A percentile compares a stretch with the other conserved stretches of the same genome.
These are phyloP conservation scores for Cyberlindnera mississippiensis DNA, from an alignment of 805 yeast genomes.

Conservation along the genomic window DNA sequence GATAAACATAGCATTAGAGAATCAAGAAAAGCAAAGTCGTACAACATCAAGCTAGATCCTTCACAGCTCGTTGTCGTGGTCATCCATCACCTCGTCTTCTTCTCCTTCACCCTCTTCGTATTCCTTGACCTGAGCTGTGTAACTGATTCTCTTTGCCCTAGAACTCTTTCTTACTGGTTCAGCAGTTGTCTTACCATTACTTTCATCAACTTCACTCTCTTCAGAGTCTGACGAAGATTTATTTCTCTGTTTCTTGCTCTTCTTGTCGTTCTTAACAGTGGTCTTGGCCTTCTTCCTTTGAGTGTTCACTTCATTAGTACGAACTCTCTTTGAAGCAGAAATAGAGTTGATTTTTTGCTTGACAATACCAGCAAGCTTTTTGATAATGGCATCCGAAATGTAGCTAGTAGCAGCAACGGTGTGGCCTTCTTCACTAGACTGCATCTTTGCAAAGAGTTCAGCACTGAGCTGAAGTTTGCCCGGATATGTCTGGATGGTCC, in stretches of 20 bases:
- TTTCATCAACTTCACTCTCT: conserved; percentile 3
- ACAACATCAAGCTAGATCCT: too few relatives aligned
- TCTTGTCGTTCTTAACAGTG: conserved; percentile 10
- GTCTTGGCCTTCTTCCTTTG: conserved; percentile 21
- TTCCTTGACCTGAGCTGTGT: conserved; percentile 26
- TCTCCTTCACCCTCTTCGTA: conserved; percentile 18
- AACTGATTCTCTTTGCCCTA: conserved; percentile 34
- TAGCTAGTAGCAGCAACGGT: conserved; percentile 50
- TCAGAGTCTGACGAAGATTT: conserved; percentile 15
- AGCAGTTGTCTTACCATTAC: conserved; percentile 7
- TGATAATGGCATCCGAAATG: conserved; percentile 45
- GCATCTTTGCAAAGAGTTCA: conserved; percentile 67
- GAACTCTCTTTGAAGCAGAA: conserved; percentile 17
- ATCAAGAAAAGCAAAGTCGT: too few relatives aligned
- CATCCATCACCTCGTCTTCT: conserved; percentile 4
- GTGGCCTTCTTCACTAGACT: conserved; percentile 54
- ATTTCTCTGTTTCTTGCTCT: conserved; percentile 8
- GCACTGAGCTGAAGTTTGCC: conserved; percentile 66
- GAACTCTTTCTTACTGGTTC: conserved; percentile 42
- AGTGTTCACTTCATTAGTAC: conserved; percentile 3
- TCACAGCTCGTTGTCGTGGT: not conserved
- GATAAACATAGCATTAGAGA: too few relatives aligned
- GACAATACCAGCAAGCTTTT: conserved; percentile 33
- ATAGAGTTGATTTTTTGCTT: conserved; percentile 31
- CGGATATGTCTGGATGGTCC: conserved; percentile 80